A percentile compares a stretch with the other conserved stretches of the same genome.
phyloP scores from a whole-genome alignment of 208 protist species.

The Novymonas esmeraldas region DNA sequence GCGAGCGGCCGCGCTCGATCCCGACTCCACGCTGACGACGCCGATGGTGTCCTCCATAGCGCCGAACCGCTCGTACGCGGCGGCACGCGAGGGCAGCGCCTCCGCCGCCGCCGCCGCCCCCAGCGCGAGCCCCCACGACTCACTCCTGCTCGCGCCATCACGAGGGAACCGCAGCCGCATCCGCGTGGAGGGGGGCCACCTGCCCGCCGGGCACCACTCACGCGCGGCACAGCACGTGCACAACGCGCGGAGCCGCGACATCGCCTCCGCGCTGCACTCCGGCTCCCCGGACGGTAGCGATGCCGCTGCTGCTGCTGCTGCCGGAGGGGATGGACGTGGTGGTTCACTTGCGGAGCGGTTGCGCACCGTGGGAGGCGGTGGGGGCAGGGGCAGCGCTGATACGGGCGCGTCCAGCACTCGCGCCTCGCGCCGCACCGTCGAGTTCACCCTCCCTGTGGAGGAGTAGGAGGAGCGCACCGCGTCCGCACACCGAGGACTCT shows the following conservation, averaged over 20 bases:
- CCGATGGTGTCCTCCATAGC: slow-evolving; percentile 13
- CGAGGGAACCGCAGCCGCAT: background rate
- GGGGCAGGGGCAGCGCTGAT: too few relatives aligned
- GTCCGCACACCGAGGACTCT: background rate
- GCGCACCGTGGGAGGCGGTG: background rate
- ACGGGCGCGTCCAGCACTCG: slow-evolving; percentile 7
- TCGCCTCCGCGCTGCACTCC: too few relatives aligned
- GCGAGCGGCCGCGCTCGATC: background rate
- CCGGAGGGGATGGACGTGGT: background rate
- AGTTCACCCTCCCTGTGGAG: slow-evolving; percentile 18
- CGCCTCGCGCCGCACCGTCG: slow-evolving; percentile 14
- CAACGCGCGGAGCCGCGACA: background rate
- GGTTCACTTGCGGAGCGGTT: slow-evolving; percentile 16
- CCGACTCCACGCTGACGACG: background rate
- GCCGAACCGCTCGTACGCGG: background rate
- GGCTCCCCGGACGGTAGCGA: too few relatives aligned
- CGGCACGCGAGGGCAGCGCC: background rate
- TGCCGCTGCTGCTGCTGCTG: too few relatives aligned
- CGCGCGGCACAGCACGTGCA: background rate
- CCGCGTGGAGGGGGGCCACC: background rate
- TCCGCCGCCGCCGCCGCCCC: too few relatives aligned
- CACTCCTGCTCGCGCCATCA: background rate
- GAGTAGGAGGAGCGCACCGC: background rate
- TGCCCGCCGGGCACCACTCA: background rate
- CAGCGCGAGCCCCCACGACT: background rate